These are phyloP conservation scores for Eryngium alpinum DNA, from an alignment of 140 eudicot genomes.

Conservation along the genomic window DNA sequence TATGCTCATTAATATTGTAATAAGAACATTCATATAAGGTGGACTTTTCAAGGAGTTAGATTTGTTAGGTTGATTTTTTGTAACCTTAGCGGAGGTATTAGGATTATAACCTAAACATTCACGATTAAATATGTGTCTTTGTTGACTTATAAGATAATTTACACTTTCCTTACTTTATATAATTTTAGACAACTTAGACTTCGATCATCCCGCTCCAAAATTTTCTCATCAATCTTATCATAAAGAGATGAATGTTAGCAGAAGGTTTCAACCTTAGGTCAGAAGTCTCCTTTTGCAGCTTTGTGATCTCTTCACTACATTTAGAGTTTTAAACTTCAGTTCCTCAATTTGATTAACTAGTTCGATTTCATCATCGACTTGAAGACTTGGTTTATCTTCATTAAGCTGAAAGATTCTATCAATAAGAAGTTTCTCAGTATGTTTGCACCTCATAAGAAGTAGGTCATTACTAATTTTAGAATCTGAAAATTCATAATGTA, in stretches of 20 bases:
- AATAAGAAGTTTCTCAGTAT: no score
- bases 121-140: neutral
- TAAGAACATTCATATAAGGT: no score
- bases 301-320: neutral
- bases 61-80: no score
- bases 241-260: neutral
- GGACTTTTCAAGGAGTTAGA: no score
- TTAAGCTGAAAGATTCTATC: no score
- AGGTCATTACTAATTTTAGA: no score
- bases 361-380: neutral
- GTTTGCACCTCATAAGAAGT: no score
- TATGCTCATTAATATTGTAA: no score
- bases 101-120: neutral
- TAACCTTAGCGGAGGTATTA: no score
- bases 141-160: neutral
- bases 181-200: neutral
- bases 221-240: neutral
- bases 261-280: neutral
- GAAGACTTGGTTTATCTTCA: no score
- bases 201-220: neutral
- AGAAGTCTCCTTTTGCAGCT: neutral
- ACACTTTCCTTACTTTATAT: neutral
- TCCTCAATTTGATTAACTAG: neutral
- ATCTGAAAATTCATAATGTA: no score
- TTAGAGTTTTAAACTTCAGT: neutral